These are phyloP conservation scores for Eimeria necatrix DNA, from an alignment of 169 alveolate species.

Conservation along the genomic window DNA sequence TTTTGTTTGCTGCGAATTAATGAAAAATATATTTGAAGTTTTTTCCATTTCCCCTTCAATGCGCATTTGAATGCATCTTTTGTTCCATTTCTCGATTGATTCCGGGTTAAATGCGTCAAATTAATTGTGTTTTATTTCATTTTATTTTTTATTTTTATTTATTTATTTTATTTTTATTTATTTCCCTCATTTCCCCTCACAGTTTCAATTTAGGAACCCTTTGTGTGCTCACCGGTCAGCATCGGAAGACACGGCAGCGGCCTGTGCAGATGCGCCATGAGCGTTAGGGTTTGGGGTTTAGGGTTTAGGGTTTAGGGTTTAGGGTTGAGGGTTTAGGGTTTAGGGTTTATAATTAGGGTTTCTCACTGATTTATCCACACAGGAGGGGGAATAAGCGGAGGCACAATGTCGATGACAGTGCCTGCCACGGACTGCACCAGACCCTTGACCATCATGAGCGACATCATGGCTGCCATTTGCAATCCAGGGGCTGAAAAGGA, in stretches of 20 bases:
- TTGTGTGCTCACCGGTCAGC: slow-evolving; percentile 87
- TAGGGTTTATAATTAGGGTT: too few species aligned
- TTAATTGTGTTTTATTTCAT: too few species aligned
- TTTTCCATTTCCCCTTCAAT: too few species aligned
- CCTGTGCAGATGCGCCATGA: slow-evolving; percentile 68
- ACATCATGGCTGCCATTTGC: slow-evolving; percentile 87
- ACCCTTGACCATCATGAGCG: slow-evolving; percentile 89
- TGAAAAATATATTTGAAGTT: too few species aligned
- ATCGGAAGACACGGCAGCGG: slow-evolving; percentile 93
- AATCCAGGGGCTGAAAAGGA: slow-evolving; percentile 86
- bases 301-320: not conserved
- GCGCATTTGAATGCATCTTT: too few species aligned
- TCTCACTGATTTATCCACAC: slow-evolving; percentile 77
- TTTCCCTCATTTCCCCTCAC: not conserved
- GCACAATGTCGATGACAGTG: slow-evolving; percentile 89
- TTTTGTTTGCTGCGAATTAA: too few species aligned
- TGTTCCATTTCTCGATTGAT: too few species aligned
- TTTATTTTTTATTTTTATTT: not conserved
- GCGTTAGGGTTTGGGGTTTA: not conserved
- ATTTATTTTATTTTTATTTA: not conserved
- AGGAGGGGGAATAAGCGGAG: slow-evolving; percentile 90
- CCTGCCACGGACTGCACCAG: slow-evolving; percentile 87
- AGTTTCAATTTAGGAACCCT: too few species aligned
- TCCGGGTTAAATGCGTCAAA: too few species aligned
- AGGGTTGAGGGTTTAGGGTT: not conserved